A percentile compares a stretch with the other conserved stretches of the same genome.
phyloP scores from a whole-genome alignment of 2,329 filamentous ascomycete genomes.

The Chaetomiaceae sp. region DNA sequence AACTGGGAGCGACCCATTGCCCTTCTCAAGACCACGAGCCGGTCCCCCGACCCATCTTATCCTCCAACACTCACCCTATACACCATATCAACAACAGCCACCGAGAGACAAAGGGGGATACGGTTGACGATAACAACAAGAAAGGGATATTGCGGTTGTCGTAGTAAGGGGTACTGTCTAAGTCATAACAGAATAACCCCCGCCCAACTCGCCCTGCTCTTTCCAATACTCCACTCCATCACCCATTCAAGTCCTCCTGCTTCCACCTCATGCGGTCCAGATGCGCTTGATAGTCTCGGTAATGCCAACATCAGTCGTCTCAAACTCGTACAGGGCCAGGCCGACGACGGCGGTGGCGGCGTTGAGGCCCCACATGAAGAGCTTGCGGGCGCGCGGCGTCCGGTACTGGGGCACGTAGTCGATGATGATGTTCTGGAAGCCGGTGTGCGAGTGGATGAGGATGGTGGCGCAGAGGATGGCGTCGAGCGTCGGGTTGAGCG shows the following conservation, averaged over 20 bases:
- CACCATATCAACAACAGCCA: neutral
- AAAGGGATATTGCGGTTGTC: conserved; percentile 14
- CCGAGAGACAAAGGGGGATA: conserved; percentile 13
- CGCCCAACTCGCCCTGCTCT: neutral
- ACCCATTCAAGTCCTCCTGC: neutral
- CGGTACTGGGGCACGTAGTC: conserved; percentile 81
- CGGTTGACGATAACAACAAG: conserved; percentile 6
- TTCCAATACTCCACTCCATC: neutral
- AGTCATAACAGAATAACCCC: conserved; percentile 14
- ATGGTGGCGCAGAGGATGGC: conserved; percentile 77
- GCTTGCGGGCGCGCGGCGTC: conserved; percentile 62
- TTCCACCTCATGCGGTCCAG: conserved; percentile 67
- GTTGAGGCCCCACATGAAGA: conserved; percentile 75
- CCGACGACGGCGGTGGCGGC: conserved; percentile 73
- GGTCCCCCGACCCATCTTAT: too few species aligned
- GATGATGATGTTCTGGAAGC: conserved; percentile 84
- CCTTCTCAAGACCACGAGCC: neutral
- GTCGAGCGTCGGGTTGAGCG: conserved; percentile 84
- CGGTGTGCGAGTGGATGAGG: conserved; percentile 91
- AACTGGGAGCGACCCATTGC: conserved; percentile 5
- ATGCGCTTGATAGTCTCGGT: conserved; percentile 84
- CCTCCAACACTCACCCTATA: too few species aligned
- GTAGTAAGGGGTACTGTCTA: conserved; percentile 2
- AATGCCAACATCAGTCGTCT: conserved; percentile 95
- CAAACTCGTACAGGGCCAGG: conserved; percentile 93